These are phyloP conservation scores for Eucalyptus sideroxylon DNA, from an alignment of 345 rosid genomes.

Conservation along the genomic window DNA sequence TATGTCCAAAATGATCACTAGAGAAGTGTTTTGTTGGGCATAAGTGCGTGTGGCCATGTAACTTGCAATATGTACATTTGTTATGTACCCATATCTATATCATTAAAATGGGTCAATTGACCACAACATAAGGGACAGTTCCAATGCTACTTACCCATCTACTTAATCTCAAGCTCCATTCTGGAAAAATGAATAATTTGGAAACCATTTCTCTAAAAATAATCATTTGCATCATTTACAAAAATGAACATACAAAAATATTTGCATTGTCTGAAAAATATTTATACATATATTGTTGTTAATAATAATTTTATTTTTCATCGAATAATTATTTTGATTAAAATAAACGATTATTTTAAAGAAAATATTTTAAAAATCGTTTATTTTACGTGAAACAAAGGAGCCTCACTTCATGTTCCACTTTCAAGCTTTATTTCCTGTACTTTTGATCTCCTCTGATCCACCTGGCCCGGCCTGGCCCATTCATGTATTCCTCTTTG, in stretches of 20 bases:
- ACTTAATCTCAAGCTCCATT: neutral
- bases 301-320: neutral
- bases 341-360: neutral
- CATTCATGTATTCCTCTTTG: neutral
- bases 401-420: neutral
- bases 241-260: neutral
- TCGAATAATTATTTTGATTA: neutral
- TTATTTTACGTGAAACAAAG: neutral
- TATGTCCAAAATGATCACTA: neutral
- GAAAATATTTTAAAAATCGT: neutral
- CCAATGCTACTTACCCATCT: neutral
- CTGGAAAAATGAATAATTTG: neutral
- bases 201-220: neutral
- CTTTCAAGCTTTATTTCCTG: neutral
- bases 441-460: neutral
- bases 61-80: neutral
- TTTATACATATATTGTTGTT: rapidly evolving
- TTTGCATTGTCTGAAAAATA: neutral
- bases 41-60: neutral
- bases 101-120: neutral
- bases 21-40: neutral
- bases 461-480: neutral
- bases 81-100: neutral
- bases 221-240: neutral
- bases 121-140: neutral